phyloP scores from a whole-genome alignment of 257 asterid genomes.

The Asclepias syriaca region DNA sequence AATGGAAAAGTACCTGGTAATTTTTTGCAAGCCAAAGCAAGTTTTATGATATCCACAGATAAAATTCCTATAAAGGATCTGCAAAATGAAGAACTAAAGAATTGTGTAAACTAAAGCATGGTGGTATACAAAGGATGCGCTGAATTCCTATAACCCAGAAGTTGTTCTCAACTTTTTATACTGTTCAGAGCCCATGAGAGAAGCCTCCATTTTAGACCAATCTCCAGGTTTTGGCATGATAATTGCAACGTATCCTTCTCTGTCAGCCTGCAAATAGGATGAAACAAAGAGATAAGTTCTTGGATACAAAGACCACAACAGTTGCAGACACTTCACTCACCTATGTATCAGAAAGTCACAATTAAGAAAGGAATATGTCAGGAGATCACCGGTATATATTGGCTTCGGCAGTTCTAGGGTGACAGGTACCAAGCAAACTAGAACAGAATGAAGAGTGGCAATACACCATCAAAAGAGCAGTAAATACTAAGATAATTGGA shows the following conservation, averaged over 20 bases:
- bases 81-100: slow-evolving; percentile 1
- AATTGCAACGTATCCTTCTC: slow-evolving; percentile 91
- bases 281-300: not conserved
- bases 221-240: slow-evolving; percentile 86
- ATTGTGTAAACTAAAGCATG: slow-evolving; percentile 1
- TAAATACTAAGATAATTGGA: too few species aligned
- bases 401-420: not conserved
- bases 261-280: slow-evolving; percentile 49
- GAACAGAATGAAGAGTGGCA: too few species aligned
- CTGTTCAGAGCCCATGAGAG: slow-evolving; percentile 48
- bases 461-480: not conserved
- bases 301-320: not conserved
- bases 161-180: slow-evolving; percentile 35
- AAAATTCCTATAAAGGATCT: not conserved
- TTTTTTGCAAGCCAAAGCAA: not conserved
- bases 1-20: not conserved
- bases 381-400: not conserved
- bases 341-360: not conserved
- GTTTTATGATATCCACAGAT: not conserved
- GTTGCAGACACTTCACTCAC: not conserved
- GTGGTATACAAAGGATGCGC: not conserved
- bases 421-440: too few species aligned
- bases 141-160: not conserved
- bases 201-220: slow-evolving; percentile 74
- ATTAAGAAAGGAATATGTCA: not conserved